Conservation (phyloP, 257 asterid species). For the Petrea volubilis region DNA sequence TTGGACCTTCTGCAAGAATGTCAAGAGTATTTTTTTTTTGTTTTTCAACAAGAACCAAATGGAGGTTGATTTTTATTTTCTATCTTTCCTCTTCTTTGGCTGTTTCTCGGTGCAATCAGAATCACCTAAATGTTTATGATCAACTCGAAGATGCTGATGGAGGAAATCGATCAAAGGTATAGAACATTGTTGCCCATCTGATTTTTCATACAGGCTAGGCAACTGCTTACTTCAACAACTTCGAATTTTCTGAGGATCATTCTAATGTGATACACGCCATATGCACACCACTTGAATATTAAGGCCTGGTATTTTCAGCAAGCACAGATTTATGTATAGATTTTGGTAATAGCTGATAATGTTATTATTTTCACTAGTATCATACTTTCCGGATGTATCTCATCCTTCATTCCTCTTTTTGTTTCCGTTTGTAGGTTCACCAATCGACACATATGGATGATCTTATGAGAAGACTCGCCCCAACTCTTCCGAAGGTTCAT, state of each 20-base stretch:
- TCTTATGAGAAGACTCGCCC: conserved; percentile 52
- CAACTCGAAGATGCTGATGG: conserved; percentile 38
- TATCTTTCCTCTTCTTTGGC: conserved; percentile 15
- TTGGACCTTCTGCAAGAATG: neutral
- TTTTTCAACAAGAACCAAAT: neutral
- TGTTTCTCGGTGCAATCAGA: conserved; percentile 43
- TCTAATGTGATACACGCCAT: neutral
- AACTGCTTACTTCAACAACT: conserved; percentile 20
- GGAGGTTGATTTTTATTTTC: conserved; percentile 6
- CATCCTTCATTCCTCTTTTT: conserved; percentile 14
- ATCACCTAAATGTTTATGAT: conserved; percentile 37
- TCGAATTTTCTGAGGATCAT: neutral
- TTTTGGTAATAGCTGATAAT: conserved; percentile 16
- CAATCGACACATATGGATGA: conserved; percentile 56
- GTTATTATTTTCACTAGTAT: neutral
- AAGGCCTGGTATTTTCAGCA: neutral
- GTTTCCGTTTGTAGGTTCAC: conserved; percentile 43
- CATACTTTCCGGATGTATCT: conserved; percentile 7
- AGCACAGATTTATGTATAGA: neutral
- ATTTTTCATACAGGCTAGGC: neutral
- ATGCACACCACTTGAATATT: neutral
- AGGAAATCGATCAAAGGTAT: conserved; percentile 54
- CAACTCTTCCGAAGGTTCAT: conserved; percentile 71
- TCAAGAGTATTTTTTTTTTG: conserved; percentile 3
- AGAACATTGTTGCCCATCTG: conserved; percentile 15